These are phyloP conservation scores for Didymella pomorum DNA, from an alignment of 2,329 filamentous ascomycete species.

Conservation along the genomic window DNA sequence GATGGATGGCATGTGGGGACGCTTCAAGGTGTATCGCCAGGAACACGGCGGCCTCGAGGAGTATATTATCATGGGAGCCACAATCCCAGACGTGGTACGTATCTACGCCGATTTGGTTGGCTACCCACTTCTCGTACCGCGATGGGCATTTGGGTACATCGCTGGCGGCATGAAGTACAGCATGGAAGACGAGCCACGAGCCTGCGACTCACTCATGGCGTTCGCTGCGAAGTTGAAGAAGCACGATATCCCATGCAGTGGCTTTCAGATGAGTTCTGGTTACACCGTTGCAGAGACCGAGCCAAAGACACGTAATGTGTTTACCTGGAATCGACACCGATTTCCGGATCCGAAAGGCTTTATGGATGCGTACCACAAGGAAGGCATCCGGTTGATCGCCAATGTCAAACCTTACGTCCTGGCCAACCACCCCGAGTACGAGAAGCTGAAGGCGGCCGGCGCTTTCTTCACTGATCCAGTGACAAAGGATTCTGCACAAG, in stretches of 20 bases:
- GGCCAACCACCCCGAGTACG: constrained; percentile 71
- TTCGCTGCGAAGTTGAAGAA: constrained; percentile 69
- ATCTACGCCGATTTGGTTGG: constrained; percentile 73
- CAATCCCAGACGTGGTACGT: constrained; percentile 70
- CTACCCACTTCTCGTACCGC: constrained; percentile 71
- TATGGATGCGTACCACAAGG: constrained; percentile 67
- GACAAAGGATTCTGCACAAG: constrained; percentile 59
- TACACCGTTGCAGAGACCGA: constrained; percentile 73
- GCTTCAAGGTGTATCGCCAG: constrained; percentile 77
- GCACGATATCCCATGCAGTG: constrained; percentile 74
- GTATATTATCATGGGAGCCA: constrained; percentile 72
- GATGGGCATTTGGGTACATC: constrained; percentile 78
- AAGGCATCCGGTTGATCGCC: constrained; percentile 72
- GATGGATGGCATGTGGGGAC: constrained; percentile 78
- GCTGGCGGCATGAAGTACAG: constrained; percentile 72
- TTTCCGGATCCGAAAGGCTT: constrained; percentile 74
- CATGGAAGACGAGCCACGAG: constrained; percentile 64
- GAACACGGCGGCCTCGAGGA: constrained; percentile 76
- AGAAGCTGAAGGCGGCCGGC: constrained; percentile 64
- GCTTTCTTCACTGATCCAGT: constrained; percentile 70
- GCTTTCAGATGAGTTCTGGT: constrained; percentile 75
- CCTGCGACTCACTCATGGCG: constrained; percentile 64
- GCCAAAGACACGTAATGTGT: constrained; percentile 75
- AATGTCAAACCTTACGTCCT: constrained; percentile 79
- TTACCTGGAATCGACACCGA: constrained; percentile 74